Base-by-base conservation (phyloP, 257 asterid genomes). In the Asclepias syriaca region DNA sequence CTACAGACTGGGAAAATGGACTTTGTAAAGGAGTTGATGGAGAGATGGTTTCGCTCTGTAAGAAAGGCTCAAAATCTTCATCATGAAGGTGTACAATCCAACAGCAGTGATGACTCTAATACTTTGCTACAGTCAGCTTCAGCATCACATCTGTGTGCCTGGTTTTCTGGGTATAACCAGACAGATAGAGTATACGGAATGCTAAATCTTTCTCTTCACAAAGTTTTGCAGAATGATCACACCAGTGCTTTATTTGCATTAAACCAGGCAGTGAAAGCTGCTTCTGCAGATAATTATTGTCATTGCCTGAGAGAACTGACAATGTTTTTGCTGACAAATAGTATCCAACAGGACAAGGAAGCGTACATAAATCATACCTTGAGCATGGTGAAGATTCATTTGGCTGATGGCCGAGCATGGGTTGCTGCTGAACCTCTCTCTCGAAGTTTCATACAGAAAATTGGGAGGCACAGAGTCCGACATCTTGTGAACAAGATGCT, bases 301-400 rank as follows among this genome's bases (percentile, higher is more conserved):
- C 86, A 80, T 48, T 82, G 86, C 69, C 81, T 80, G 72, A 78
- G 81, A 68, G 88, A 84, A 71, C 80, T 69, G 46, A 69, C 76
- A 77, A 66, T 79, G 53, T 80, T 80, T 63, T 61, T 73, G 71
- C 64, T 40, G n/a, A 69, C 75, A 4, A 79, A 54, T 55, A 65
- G 72, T 65, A 60, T 65, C 73, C 74, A 73, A 56, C 59, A 9
- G 6, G 22, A 72, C 46, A 66, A 72, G 64, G 24, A 39, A 50
- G 58, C 71, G 61, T 34, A 58, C 27, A 34, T 69, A 1, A 65
- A 68, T 39, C 39, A 61, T 3, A 29, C 70, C 60, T 24, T 75
- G 73, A 73, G 66, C 21, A 61, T 75, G 71, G 43, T 82, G 74
- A 75, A 72, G 32, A 73, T 75, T 66, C 80, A 73, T 74, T 68